Percentiles rank a stretch among this genome's conserved stretches.
phyloP scores from a whole-genome alignment of 2,329 filamentous ascomycete genomes.

The Fusarium concolor region DNA sequence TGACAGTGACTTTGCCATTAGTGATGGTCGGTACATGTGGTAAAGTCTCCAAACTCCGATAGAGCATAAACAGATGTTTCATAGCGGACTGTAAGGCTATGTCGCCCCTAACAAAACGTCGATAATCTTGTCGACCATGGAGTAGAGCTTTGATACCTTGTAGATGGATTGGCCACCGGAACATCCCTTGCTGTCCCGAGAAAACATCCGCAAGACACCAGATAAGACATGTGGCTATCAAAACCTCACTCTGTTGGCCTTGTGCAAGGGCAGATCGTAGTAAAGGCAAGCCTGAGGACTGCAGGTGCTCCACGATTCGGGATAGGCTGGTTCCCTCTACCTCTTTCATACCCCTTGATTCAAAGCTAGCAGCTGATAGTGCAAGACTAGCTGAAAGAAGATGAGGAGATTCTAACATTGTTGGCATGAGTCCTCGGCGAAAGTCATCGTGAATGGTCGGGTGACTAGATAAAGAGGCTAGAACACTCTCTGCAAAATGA shows the following conservation, averaged over 20 bases:
- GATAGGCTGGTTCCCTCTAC: slow-evolving; percentile 40
- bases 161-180: slow-evolving; percentile 44
- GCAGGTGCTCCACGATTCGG: slow-evolving; percentile 41
- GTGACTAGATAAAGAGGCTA: slow-evolving; percentile 45
- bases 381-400: slow-evolving; percentile 46
- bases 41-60: slow-evolving; percentile 45
- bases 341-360: slow-evolving; percentile 39
- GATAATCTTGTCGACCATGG: slow-evolving; percentile 3
- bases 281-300: slow-evolving; percentile 41
- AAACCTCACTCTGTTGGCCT: slow-evolving; percentile 39
- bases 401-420: slow-evolving; percentile 44
- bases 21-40: slow-evolving; percentile 38
- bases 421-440: slow-evolving; percentile 42
- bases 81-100: slow-evolving; percentile 31
- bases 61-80: slow-evolving; percentile 46
- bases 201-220: slow-evolving; percentile 49
- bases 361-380: slow-evolving; percentile 42
- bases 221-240: slow-evolving; percentile 46
- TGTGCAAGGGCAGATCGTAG: slow-evolving; percentile 38
- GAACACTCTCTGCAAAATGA: slow-evolving; percentile 44
- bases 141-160: slow-evolving; percentile 45
- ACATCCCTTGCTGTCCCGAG: slow-evolving; percentile 36
- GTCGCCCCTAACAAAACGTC: background rate
- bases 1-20: accelerated
- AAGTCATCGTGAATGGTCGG: slow-evolving; percentile 45